Evolutionary conservation across 2,329 filamentous ascomycete species (phyloP).

Genomic region (Neonectria ditissima): DNA sequence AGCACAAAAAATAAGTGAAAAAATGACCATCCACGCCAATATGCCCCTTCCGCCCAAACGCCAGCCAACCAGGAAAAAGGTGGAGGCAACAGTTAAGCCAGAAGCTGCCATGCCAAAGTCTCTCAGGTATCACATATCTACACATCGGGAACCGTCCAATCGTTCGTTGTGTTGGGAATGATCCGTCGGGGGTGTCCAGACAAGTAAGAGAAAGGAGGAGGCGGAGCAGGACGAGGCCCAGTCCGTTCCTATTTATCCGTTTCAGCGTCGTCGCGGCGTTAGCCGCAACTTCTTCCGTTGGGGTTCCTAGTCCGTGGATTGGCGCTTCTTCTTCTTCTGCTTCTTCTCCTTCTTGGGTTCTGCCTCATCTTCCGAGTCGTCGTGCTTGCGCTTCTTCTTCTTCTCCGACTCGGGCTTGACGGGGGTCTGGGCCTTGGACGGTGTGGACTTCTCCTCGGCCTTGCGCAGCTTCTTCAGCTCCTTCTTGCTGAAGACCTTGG

Average conservation of each 20-base stretch:
- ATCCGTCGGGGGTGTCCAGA: conserved; percentile 43
- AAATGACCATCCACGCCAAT: conserved; percentile 50
- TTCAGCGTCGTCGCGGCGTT: conserved; percentile 37
- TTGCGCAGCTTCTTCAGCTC: conserved; percentile 80
- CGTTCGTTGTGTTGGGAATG: conserved; percentile 36
- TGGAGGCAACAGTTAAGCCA: conserved; percentile 42
- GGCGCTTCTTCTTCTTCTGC: conserved; percentile 62
- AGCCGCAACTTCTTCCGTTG: conserved; percentile 33
- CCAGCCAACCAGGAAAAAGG: conserved; percentile 49
- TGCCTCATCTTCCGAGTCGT: conserved; percentile 75
- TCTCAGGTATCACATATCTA: conserved; percentile 53
- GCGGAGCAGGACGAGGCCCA: conserved; percentile 27
- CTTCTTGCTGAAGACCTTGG: conserved; percentile 79
- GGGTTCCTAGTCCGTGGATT: conserved; percentile 49
- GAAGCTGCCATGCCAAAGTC: conserved; percentile 47
- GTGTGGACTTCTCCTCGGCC: conserved; percentile 62
- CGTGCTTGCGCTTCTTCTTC: conserved; percentile 80
- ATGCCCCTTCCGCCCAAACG: conserved; percentile 50
- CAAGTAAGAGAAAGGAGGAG: conserved; percentile 44
- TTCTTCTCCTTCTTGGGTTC: conserved; percentile 70
- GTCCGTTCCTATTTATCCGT: conserved; percentile 29
- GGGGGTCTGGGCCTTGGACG: conserved; percentile 58
- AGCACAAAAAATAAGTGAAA: conserved; percentile 39
- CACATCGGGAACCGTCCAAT: conserved; percentile 45
- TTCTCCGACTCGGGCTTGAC: conserved; percentile 54